phyloP scores from a whole-genome alignment of 2,329 filamentous ascomycete genomes.

The Remersonia thermophila region DNA sequence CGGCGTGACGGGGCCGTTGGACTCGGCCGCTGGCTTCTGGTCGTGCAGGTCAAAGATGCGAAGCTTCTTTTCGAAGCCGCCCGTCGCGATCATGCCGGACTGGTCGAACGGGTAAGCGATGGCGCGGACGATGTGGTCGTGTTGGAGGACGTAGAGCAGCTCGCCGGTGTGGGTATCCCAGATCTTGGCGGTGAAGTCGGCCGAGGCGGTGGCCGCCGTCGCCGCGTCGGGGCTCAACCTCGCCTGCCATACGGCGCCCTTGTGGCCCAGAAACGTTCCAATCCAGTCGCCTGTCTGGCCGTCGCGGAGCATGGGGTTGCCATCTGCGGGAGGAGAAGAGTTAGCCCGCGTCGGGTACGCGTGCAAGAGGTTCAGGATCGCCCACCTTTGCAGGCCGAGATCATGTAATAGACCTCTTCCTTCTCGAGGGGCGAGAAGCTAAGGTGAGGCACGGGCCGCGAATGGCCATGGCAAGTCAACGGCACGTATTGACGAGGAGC shows the following conservation, averaged over 20 bases:
- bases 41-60: slow-evolving; percentile 80
- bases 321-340: slow-evolving; percentile 56
- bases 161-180: slow-evolving; percentile 97
- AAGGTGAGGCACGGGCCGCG: slow-evolving; percentile 80
- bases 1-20: slow-evolving; percentile 23
- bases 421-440: slow-evolving; percentile 77
- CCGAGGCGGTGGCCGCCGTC: slow-evolving; percentile 83
- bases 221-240: slow-evolving; percentile 78
- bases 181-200: slow-evolving; percentile 91
- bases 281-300: slow-evolving; percentile 96
- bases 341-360: too few relatives aligned
- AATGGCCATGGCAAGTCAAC: slow-evolving; percentile 88
- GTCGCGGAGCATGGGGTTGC: slow-evolving; percentile 96
- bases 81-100: slow-evolving; percentile 78
- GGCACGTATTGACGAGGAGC: slow-evolving; percentile 56
- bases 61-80: slow-evolving; percentile 91
- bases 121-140: slow-evolving; percentile 89
- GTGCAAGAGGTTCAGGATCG: neutral
- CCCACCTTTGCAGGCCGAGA: slow-evolving; percentile 81
- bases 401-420: slow-evolving; percentile 78
- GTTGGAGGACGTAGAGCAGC: slow-evolving; percentile 72
- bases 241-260: slow-evolving; percentile 95
- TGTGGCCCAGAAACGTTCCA: slow-evolving; percentile 94
- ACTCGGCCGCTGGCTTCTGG: slow-evolving; percentile 29
- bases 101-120: slow-evolving; percentile 78